Base-by-base conservation (phyloP, 2,329 filamentous ascomycete genomes). In the Fusarium anthophilum region DNA sequence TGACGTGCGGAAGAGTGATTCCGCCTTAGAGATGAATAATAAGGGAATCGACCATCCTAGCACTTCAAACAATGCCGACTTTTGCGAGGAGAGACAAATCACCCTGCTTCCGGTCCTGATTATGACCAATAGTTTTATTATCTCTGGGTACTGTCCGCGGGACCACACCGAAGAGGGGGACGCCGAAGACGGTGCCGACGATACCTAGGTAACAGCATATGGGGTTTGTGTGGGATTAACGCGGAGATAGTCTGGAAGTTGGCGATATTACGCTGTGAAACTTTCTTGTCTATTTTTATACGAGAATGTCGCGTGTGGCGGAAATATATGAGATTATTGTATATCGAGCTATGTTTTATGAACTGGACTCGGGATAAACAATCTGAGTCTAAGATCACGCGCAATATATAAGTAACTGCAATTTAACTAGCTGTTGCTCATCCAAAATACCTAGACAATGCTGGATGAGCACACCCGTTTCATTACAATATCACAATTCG, bases 151-250 rank as follows among this genome's bases (percentile, higher is more conserved):
- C 41, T 60, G 47, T 58, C 66, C 43, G 67, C 75, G 70, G 75
- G 37, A 53, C 32, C n/a, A 45, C 56, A n/a, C 64, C 64, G 60
- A 39, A 47, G 62, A 51, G 47, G 64, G 39, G 44, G 63, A 57
- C 53, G 73, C 75, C 68, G 75, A 74, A 63, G 61, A 61, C 73
- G 65, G 74, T 48, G 60, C 74, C 74, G 72, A 63, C 57, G n/a
- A 64, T 61, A 35, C 14, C 32, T 35, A 53, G 65, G 35, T 41
- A 28, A 17, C 26, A 47, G 13, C 22, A 43, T 69, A 70, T 70
- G 56, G 55, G 38, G 59, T 41, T 64, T 20, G 41, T 48, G 32
- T 38, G 69, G 65, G 45, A 39, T 57, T 74, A 74, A 51, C 63
- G 28, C 55, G 64, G 73, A 61, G 35, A 66, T 66, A 57, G 28